Evolutionary conservation across 257 asterid genomes (phyloP).

Genomic region (Cruciata laevipes): DNA sequence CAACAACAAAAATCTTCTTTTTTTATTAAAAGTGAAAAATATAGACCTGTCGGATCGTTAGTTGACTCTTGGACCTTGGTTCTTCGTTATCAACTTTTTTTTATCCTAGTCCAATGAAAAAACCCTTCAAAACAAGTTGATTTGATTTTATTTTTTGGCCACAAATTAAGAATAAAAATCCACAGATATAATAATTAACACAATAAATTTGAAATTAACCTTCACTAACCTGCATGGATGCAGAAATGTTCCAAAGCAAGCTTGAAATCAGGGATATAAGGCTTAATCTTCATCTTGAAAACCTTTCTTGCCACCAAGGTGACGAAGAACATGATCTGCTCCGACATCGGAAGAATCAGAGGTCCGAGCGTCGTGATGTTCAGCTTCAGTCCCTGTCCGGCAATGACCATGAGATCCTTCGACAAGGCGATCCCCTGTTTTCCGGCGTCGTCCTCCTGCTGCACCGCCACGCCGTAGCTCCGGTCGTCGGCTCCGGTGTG

Average conservation of each 20-base stretch:
- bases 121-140: too few relatives aligned
- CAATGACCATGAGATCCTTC: slow-evolving; percentile 25
- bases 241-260: slow-evolving; percentile 35
- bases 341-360: slow-evolving; percentile 32
- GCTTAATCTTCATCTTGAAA: slow-evolving; percentile 22
- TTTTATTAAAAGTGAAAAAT: too few relatives aligned
- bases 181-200: too few relatives aligned
- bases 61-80: too few relatives aligned
- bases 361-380: slow-evolving; percentile 29
- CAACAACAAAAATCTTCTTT: too few relatives aligned
- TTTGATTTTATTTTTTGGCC: too few relatives aligned
- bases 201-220: too few relatives aligned
- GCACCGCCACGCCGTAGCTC: slow-evolving; percentile 20
- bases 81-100: too few relatives aligned
- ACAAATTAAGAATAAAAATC: too few relatives aligned
- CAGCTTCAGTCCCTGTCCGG: slow-evolving; percentile 27
- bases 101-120: too few relatives aligned
- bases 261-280: slow-evolving; percentile 33
- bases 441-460: slow-evolving; percentile 22
- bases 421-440: slow-evolving; percentile 23
- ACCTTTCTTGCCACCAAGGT: slow-evolving; percentile 20
- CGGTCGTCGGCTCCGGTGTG: slow-evolving; percentile 31
- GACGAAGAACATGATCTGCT: slow-evolving; percentile 19
- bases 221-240: slow-evolving; percentile 25
- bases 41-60: too few relatives aligned